These are phyloP conservation scores for Cystofilobasidium bisporidii DNA, from an alignment of 768 basidiomycete species.

Conservation along the genomic window DNA sequence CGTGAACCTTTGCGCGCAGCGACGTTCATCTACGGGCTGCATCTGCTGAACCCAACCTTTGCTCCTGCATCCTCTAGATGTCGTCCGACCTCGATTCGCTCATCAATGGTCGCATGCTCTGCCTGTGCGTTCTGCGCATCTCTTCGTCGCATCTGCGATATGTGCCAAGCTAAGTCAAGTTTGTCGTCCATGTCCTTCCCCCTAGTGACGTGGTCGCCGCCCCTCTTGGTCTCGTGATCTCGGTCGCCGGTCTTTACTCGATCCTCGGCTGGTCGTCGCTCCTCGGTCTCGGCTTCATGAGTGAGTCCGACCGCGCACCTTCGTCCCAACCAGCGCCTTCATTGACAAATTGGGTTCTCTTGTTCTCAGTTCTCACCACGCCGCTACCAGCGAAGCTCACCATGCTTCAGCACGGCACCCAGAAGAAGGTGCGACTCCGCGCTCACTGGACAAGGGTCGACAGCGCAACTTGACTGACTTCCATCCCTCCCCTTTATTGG, in stretches of 20 bases:
- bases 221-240: conserved; percentile 44
- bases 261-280: conserved; percentile 55
- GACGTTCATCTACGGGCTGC: too few species aligned
- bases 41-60: too few species aligned
- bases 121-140: conserved; percentile 30
- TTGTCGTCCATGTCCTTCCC: too few species aligned
- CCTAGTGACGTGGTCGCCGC: conserved; percentile 35
- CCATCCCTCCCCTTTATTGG: too few species aligned
- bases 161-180: too few species aligned
- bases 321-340: neutral
- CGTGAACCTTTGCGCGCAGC: too few species aligned
- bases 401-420: conserved; percentile 46
- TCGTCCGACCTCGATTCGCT: conserved; percentile 53
- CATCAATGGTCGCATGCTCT: conserved; percentile 41
- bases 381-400: conserved; percentile 51
- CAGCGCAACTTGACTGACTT: too few species aligned
- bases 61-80: too few species aligned
- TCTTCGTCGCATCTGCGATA: too few species aligned
- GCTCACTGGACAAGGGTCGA: neutral
- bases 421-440: conserved; percentile 43
- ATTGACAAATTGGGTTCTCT: neutral
- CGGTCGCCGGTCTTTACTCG: conserved; percentile 43
- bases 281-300: conserved; percentile 50
- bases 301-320: conserved; percentile 3
- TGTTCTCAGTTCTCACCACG: conserved; percentile 43